Evolutionary conservation across 2,329 filamentous ascomycete genomes (phyloP), one percentile per base, ranked within the genome.

Genomic region (Cryphonectria parasitica): DNA sequence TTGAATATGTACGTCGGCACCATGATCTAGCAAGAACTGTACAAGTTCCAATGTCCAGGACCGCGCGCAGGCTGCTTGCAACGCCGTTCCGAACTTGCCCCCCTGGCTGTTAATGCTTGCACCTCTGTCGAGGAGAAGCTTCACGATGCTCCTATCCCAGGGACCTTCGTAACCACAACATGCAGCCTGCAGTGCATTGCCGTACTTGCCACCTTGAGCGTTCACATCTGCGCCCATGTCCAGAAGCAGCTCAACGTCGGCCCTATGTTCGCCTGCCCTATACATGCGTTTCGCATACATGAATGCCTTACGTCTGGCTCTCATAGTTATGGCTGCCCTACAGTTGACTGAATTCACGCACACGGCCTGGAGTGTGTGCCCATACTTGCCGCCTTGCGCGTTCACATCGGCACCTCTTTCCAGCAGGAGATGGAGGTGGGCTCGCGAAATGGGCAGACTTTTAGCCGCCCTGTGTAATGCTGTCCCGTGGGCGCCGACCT

Each of bases 381-480:
- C n/a, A 28, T 25, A 54, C 22, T 15, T 0, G 11, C 49, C n/a
- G n/a, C 49, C 49, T 54, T 4, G 49, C n/a, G 22, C n/a, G 49
- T 54, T 54, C 11, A 54, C 49, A 15, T 54, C n/a, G 49, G 49
- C 49, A 15, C 49, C 49, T 54, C 49, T n/a, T 4, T 28, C 49
- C 2, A 54, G n/a, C 49, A 54, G 49, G 5, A 54, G n/a, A 25
- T 7, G 8, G n/a, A 54, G 28, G 49, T 28, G 49, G n/a, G n/a
- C 10, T 54, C 8, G 0, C 10, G 3, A 13, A 13, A 4, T 15
- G 0, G 13, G 0, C 10, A 54, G n/a, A 1, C 1, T 0, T 3
- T 13, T 15, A 28, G 49, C n/a, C 2, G 49, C 49, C n/a, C 28
- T 28, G 11, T 6, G 11, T 54, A 54, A 2, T 54, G 49, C 49